phyloP scores from a whole-genome alignment of 1,284 basidiomycete genomes.

The Xerocomus nothofagi region DNA sequence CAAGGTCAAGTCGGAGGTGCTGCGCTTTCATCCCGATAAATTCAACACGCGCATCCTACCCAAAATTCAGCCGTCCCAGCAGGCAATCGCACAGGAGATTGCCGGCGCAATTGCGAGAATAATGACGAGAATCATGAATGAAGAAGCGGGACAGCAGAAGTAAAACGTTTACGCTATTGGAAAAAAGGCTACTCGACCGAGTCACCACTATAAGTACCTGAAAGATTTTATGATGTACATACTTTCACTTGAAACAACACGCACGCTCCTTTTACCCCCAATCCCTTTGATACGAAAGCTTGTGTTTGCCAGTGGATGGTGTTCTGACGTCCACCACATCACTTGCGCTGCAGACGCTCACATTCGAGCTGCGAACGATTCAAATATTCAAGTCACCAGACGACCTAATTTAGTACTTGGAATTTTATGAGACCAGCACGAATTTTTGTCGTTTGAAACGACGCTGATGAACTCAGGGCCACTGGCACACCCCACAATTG shows the following conservation, averaged over 20 bases:
- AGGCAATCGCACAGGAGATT: slow-evolving; percentile 43
- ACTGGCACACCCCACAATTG: too few relatives aligned
- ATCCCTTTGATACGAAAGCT: not conserved
- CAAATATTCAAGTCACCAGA: too few relatives aligned
- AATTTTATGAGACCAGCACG: too few relatives aligned
- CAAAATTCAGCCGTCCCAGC: slow-evolving; percentile 46
- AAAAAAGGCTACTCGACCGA: too few relatives aligned
- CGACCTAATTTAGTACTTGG: too few relatives aligned
- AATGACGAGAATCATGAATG: slow-evolving; percentile 33
- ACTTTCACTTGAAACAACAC: not conserved
- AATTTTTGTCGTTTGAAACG: too few relatives aligned
- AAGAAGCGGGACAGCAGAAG: slow-evolving; percentile 14
- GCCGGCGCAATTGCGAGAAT: slow-evolving; percentile 50
- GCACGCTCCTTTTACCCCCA: slow-evolving; percentile 1
- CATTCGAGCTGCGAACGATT: too few relatives aligned
- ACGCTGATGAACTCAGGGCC: too few relatives aligned
- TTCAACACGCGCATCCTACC: slow-evolving; percentile 42
- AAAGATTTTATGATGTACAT: slow-evolving; percentile 8
- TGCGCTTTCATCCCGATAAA: slow-evolving; percentile 58
- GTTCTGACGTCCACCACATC: not conserved
- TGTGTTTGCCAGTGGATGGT: not conserved
- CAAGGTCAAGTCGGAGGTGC: slow-evolving; percentile 44
- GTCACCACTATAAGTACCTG: too few relatives aligned
- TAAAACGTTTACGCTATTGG: not conserved
- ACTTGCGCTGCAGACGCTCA: too few relatives aligned